Evolutionary conservation across 257 asterid genomes (phyloP).

Genomic region (Solanum pennellii): DNA sequence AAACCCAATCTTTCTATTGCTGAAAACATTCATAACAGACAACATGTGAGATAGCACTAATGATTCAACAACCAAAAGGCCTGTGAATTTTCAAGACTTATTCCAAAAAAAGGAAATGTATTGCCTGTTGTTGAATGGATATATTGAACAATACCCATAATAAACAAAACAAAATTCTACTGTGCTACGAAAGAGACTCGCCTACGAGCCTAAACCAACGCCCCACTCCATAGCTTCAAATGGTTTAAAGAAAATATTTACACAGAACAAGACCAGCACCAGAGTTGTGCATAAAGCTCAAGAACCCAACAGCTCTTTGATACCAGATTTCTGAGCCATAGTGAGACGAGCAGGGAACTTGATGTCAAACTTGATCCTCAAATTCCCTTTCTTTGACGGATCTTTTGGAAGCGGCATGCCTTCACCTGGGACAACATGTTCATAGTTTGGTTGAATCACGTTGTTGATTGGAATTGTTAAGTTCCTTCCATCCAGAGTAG

Average conservation of each 20-base stretch:
- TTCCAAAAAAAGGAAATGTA: not conserved
- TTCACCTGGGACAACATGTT: conserved; percentile 28
- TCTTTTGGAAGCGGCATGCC: conserved; percentile 38
- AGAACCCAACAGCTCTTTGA: conserved; percentile 26
- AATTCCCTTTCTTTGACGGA: conserved; percentile 22
- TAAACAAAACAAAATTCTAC: not conserved
- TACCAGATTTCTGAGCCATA: conserved; percentile 20
- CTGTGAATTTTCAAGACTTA: not conserved
- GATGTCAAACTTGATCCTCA: conserved; percentile 38
- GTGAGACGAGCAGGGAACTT: conserved; percentile 30
- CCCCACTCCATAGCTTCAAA: not conserved
- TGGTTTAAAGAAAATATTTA: not conserved
- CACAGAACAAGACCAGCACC: not conserved
- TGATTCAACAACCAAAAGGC: not conserved
- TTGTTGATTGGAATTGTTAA: conserved; percentile 20
- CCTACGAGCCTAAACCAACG: not conserved
- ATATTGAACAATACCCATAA: not conserved
- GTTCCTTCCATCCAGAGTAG: conserved; percentile 29
- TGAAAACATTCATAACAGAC: not conserved
- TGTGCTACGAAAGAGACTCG: not conserved
- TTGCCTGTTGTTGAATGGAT: not conserved
- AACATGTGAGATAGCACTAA: not conserved
- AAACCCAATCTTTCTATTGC: not conserved
- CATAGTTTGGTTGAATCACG: conserved; percentile 21
- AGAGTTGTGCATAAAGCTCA: not conserved